These are phyloP conservation scores for Circinella umbellata DNA, from an alignment of 371 early-diverging fungal genomes.

Conservation along the genomic window DNA sequence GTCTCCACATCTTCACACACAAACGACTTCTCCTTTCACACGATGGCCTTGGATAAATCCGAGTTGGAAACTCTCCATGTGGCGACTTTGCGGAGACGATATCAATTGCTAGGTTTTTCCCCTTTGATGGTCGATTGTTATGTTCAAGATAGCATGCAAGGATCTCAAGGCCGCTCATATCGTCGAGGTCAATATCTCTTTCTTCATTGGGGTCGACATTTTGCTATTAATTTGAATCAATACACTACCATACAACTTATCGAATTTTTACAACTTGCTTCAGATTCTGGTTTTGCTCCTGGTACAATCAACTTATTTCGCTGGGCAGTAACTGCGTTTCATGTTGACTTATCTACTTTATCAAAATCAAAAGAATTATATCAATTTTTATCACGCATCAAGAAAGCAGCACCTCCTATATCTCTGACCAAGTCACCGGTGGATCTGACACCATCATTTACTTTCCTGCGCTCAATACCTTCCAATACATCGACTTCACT, in stretches of 20 bases:
- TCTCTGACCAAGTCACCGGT: not conserved
- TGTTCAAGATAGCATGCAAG: no score
- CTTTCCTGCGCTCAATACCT: not conserved
- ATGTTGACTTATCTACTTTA: constrained; percentile 1
- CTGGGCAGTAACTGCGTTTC: not conserved
- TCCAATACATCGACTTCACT: not conserved
- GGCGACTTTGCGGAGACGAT: constrained; percentile 12
- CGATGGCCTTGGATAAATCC: constrained; percentile 14
- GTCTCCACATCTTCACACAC: constrained; percentile 1
- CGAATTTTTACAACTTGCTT: not conserved
- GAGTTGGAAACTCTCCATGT: constrained; percentile 5
- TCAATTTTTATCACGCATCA: not conserved
- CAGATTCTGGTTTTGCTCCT: not conserved
- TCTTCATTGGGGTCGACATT: not conserved
- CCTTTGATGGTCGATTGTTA: no score
- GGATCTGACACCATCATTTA: constrained; percentile 8
- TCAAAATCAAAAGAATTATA: not conserved
- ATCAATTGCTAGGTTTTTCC: not conserved
- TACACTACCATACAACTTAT: not conserved
- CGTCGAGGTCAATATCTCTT: not conserved
- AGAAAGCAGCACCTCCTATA: constrained; percentile 1
- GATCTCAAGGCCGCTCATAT: not conserved
- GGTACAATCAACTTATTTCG: not conserved
- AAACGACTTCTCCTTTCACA: constrained; percentile 13
- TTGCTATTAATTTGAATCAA: not conserved